Evolutionary conservation across 176 grass and related monocot species (phyloP), one percentile per base, ranked within the genome.

Genomic region (Chrysopogon serrulatus): DNA sequence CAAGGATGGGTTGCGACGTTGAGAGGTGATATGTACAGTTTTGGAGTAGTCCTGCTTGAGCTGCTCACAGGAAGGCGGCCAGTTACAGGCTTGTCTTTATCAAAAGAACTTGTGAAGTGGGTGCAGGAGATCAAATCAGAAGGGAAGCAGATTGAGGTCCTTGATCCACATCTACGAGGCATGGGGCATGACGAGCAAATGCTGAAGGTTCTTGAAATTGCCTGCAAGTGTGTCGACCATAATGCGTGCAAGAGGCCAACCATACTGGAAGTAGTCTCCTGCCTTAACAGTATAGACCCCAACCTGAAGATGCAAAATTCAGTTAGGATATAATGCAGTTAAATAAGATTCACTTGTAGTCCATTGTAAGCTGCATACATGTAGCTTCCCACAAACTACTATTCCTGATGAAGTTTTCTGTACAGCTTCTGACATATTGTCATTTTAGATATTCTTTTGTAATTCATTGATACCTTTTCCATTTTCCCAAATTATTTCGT

Each of bases 21-120:
- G 18, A 91, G 84, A 83, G 94, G 94, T 23, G 91, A 97, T 69
- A 70, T 97, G 1, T 97, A 97, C 45, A 97, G 94, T 82, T 97
- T 97, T 3, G 94, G 94, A 27, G 82, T 97, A 45, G 94, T 97
- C 36, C 81, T 97, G 10, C 89, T 97, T 19, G 94, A 97, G 59
- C 62, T 97, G 4, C 70, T 97, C 31, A 94, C 94, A 5, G 86
- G 94, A 4, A 86, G 65, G 39, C 88, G 90, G 51, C 89, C 94
- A n/a, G 69, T 94, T 63, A 79, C 73, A 8, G 64, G 88, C 32
- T 84, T 75, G 47, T 74, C 83, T 39, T 23, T 18, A 21, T 90
- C 90, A 68, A 87, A 82, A 75, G 87, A 92, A 57, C 86, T 94
- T n/a, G 73, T 88, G 9, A 27, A 80, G 34, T 94, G 92, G 90